Base-by-base conservation (phyloP, 495 filamentous ascomycete species). In the Trichoderma reesei region DNA sequence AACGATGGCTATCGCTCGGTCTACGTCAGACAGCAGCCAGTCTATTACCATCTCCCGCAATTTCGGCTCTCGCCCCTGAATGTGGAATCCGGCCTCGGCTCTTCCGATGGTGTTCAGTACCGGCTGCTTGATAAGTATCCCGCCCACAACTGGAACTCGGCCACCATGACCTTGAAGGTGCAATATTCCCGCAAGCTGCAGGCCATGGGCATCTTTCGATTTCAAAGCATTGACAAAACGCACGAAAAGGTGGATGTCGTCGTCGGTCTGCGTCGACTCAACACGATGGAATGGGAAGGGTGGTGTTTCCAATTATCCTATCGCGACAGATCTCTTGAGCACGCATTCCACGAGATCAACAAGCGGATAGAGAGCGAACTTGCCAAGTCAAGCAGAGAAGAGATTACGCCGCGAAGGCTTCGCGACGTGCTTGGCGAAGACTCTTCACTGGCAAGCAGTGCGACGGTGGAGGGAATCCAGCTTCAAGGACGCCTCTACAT, bases 61-160 rank as follows among this genome's bases (percentile, higher is more conserved):
- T 18, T 46, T 18, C 16, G 42, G n/a, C 42, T 46, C 14, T 46
- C 42, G 10, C 42, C 42, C 18, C 5, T 46, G 13, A 46, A 46
- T 46, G 42, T 46, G 14, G 42, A 46, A 18, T 46, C 42, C 3
- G 14, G 10, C 6, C 42, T 46, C n/a, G 42, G 42, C n/a, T 46
- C 42, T n/a, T 46, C 42, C n/a, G 42, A 46, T 46, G 42, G 42
- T 16, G 42, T 46, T 46, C 42, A 46, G n/a, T 46, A 46, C n/a
- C 42, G 42, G 14, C 42, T 46, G 13, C n/a, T 46, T 13, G 42
- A 46, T 13, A 46, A 46, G 14, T n/a, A 46, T 18, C 42, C 42
- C 14, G 42, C 42, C 13, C 42, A 46, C 11, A 46, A 46, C 42
- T 46, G 42, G 42, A 46, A 46, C 18, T 46, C 42, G 13, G 42